Evolutionary conservation across 805 yeast species (phyloP).

Genomic region (Danielia oregonensis): DNA sequence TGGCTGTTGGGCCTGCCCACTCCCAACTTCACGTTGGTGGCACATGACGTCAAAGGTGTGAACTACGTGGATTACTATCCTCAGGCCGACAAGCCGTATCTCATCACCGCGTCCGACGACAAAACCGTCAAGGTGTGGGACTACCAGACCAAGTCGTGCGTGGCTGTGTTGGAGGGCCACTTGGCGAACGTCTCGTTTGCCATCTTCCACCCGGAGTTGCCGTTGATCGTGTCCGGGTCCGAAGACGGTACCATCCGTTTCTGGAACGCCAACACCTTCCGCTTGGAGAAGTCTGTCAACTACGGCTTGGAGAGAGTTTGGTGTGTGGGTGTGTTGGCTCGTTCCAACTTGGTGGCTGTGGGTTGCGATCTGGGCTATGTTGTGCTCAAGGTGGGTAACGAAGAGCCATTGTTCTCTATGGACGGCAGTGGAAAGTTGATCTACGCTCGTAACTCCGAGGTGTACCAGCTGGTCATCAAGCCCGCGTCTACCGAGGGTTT

Average conservation of each 20-base stretch:
- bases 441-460: slow-evolving; percentile 88
- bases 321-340: slow-evolving; percentile 78
- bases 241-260: slow-evolving; percentile 93
- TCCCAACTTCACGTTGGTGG: slow-evolving; percentile 88
- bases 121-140: slow-evolving; percentile 89
- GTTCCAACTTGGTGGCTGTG: slow-evolving; percentile 74
- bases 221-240: slow-evolving; percentile 90
- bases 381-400: slow-evolving; percentile 86
- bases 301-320: slow-evolving; percentile 94
- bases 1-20: slow-evolving; percentile 88
- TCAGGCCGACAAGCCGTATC: slow-evolving; percentile 93
- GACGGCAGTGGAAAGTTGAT: slow-evolving; percentile 89
- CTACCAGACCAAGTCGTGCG: slow-evolving; percentile 93
- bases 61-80: slow-evolving; percentile 97
- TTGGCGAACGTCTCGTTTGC: slow-evolving; percentile 94
- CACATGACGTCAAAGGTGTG: slow-evolving; percentile 92
- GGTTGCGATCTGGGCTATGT: slow-evolving; percentile 95
- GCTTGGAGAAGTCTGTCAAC: slow-evolving; percentile 86
- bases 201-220: slow-evolving; percentile 95
- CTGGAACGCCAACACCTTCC: slow-evolving; percentile 94
- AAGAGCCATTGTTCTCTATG: slow-evolving; percentile 90
- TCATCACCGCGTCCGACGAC: slow-evolving; percentile 90
- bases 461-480: slow-evolving; percentile 77
- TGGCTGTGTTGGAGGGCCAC: slow-evolving; percentile 93
- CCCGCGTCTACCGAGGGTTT: slow-evolving; percentile 55